Evolutionary conservation across 2,329 filamentous ascomycete genomes (phyloP), one percentile per base, ranked within the genome.

Genomic region (Colletotrichum coccodes): DNA sequence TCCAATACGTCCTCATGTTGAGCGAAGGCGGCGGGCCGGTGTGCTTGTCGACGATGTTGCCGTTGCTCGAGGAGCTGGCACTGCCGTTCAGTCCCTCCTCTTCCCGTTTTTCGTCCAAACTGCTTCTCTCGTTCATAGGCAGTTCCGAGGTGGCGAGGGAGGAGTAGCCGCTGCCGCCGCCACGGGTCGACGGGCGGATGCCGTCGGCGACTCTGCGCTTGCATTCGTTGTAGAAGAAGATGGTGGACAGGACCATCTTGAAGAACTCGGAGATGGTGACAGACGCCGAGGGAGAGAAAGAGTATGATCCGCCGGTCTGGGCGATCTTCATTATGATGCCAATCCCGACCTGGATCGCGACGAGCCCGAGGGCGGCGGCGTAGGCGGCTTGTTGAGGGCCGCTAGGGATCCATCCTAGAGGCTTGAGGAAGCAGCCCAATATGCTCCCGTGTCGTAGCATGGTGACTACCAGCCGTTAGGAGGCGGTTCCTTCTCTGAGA

Each of bases 301-400:
- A 67, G 44, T 75, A 77, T 21, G 72, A 71, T 2, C 76, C 73
- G 36, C 67, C 69, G 0, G 70, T 73, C 64, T 78, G 77, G 2
- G 78, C 69, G 49, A 74, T 58, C 68, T 78, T 78, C 72, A 78
- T 74, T 21, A 81, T 74, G 46, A 79, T 75, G 47, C 74, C 75
- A n/a, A 80, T 76, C 50, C 77, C 75, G 58, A 79, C 78, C 68
- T 78, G 75, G 52, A 80, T 78, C 11, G 73, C 73, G 23, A 80
- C 75, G 14, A 79, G 72, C 21, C 75, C 75, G 26, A 79, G 72
- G 8, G 78, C 76, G 16, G 78, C 77, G 14, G 72, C 72, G 59
- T 72, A 73, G 47, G 71, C 71, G n/a, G 70, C 70, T 46, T 64
- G 65, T 53, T 72, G 72, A 52, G 70, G 71, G 21, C 69, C 72